These are phyloP conservation scores for Hanseniaspora meyeri DNA, from an alignment of 805 yeast species.

Conservation along the genomic window DNA sequence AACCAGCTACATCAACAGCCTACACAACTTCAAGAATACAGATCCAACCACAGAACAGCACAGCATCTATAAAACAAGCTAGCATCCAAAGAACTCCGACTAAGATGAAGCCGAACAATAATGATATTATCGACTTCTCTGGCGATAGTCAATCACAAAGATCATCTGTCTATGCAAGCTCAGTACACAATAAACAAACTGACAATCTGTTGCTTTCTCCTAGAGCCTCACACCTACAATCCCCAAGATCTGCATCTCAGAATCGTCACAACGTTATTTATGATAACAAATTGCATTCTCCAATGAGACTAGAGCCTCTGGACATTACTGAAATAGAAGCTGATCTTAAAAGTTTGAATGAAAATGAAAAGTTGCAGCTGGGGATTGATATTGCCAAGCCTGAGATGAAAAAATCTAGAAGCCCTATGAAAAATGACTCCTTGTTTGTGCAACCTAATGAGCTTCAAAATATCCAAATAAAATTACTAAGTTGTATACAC, in stretches of 20 bases:
- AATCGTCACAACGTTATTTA: conserved; percentile 26
- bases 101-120: not conserved
- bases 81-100: conserved; percentile 11
- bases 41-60: conserved; percentile 22
- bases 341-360: conserved; percentile 6
- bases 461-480: conserved; percentile 38
- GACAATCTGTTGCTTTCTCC: conserved; percentile 7
- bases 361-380: not conserved
- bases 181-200: not conserved
- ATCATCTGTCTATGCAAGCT: conserved; percentile 2
- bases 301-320: conserved; percentile 19
- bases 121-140: not conserved
- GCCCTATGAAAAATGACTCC: conserved; percentile 17
- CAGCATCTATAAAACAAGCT: not conserved
- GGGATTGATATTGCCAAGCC: conserved; percentile 1
- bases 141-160: conserved; percentile 3
- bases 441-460: conserved; percentile 51
- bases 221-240: conserved; percentile 12
- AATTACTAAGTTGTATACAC: conserved; percentile 37
- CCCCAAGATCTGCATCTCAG: conserved; percentile 14
- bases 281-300: conserved; percentile 27
- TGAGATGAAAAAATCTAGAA: not conserved
- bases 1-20: conserved; percentile 28
- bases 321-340: conserved; percentile 10
- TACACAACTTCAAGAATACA: conserved; percentile 29